Evolutionary conservation across 305 asterid species (phyloP).

Genomic region (Fraxinus albicans): DNA sequence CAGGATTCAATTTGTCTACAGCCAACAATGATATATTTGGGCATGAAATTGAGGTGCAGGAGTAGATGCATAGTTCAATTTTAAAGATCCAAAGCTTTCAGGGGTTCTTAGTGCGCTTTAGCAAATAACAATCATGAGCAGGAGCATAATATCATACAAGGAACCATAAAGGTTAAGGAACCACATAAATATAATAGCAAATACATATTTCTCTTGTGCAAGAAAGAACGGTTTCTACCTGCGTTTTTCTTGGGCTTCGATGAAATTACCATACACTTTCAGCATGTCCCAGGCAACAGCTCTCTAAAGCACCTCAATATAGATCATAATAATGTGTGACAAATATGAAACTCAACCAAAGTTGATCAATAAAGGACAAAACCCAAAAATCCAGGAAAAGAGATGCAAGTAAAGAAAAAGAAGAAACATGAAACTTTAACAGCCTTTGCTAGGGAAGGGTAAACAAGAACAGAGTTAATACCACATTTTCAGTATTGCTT

Average conservation of each 20-base stretch:
- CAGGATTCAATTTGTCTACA: not conserved
- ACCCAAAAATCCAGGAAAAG: not conserved
- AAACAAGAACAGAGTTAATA: conserved; percentile 1
- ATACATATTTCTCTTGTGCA: not conserved
- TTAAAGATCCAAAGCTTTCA: not conserved
- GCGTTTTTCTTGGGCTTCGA: conserved; percentile 84
- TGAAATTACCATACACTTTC: conserved; percentile 75
- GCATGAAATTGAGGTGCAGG: not conserved
- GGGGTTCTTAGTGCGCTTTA: not conserved
- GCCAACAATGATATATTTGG: not conserved
- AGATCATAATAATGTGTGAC: conserved; percentile 25
- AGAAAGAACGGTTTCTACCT: conserved; percentile 44
- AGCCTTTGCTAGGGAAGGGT: conserved; percentile 13
- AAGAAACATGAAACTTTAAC: not conserved
- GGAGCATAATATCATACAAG: not conserved
- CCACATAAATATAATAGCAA: conserved; percentile 8
- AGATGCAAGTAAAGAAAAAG: not conserved
- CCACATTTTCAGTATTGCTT: conserved; percentile 5
- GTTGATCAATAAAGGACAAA: conserved; percentile 17
- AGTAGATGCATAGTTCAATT: not conserved
- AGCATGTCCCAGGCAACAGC: conserved; percentile 99
- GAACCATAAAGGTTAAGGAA: conserved; percentile 11
- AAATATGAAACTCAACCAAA: conserved; percentile 16
- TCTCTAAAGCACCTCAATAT: conserved; percentile 53
- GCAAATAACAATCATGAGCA: not conserved